Evolutionary conservation across 2,329 filamentous ascomycete species (phyloP), one percentile per base, ranked within the genome.

Genomic region (Cladorrhinum sp.): DNA sequence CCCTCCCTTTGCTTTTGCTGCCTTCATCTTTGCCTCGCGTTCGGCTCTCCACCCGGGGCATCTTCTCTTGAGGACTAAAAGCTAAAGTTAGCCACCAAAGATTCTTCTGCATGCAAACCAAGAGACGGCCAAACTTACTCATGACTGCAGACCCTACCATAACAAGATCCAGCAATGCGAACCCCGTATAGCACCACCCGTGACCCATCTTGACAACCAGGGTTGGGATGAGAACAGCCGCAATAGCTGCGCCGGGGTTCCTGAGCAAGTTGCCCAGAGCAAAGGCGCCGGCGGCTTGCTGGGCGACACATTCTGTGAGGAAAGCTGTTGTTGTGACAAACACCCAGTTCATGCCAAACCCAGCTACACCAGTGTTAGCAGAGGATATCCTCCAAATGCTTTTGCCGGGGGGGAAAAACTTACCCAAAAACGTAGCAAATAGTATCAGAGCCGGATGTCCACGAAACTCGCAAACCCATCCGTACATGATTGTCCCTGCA

Each of bases 281-380:
- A 54, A 64, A 64, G 1, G 62, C 59, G 4, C 62, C 62, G 1
- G 62, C 60, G 12, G 62, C 59, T 18, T 64, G 62, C 12, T 64
- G 62, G 16, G 59, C 50, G 12, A 60, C 62, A n/a, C 59, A 62
- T 55, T 64, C 62, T 1, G 57, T 64, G 16, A 64, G 49, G 20
- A 64, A 64, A 0, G 62, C 62, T 3, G 62, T 64, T 1, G 59
- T 64, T 2, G 62, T 64, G 12, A 64, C 60, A 16, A 64, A 64
- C 1, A 64, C 62, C 62, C 62, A 64, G 46, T 64, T 64, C 62
- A 64, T 64, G 2, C 62, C 60, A 18, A 64, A 64, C 1, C 62
- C 62, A 55, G 54, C 62, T 64, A 7, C 6, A 20, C 9, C 1
- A 16, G 1, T 16, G 28, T 9, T 39, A 20, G 7, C 14, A n/a